Conservation (phyloP, 2,329 filamentous ascomycete species). For the Geosmithia flava region DNA sequence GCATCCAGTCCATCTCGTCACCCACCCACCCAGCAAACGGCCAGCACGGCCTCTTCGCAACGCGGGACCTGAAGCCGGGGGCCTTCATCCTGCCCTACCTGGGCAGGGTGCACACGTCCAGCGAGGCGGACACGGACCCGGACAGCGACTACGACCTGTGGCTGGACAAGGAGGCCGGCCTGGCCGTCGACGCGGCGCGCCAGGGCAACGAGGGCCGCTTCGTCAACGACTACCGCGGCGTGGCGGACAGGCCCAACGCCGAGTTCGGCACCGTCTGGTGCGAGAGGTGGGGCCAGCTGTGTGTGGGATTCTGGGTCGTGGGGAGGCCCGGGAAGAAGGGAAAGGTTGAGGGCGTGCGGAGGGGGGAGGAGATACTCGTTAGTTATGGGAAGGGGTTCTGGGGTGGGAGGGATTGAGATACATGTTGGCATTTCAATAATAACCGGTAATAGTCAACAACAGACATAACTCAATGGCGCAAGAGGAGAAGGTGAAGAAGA, state of each 20-base stretch:
- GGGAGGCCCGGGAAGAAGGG: conserved; percentile 10
- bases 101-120: conserved; percentile 38
- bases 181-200: conserved; percentile 47
- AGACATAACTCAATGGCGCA: no score
- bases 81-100: conserved; percentile 49
- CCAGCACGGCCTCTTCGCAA: conserved; percentile 49
- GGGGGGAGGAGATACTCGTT: conserved; percentile 52
- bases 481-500: no score
- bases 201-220: conserved; percentile 53
- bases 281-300: conserved; percentile 32
- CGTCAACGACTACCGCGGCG: conserved; percentile 54
- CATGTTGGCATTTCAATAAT: no score
- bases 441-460: no score
- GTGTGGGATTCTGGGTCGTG: conserved; percentile 47
- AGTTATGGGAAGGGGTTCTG: conserved; percentile 60
- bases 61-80: conserved; percentile 37
- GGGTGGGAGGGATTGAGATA: conserved; percentile 34
- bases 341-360: conserved; percentile 29
- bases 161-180: conserved; percentile 41
- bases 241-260: conserved; percentile 39
- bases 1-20: conserved; percentile 38
- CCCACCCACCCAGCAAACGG: conserved; percentile 42
- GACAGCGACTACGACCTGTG: conserved; percentile 50
- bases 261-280: conserved; percentile 50
- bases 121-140: conserved; percentile 9